phyloP scores from a whole-genome alignment of 1,139 yeast genomes.

The Candida smagusa region DNA sequence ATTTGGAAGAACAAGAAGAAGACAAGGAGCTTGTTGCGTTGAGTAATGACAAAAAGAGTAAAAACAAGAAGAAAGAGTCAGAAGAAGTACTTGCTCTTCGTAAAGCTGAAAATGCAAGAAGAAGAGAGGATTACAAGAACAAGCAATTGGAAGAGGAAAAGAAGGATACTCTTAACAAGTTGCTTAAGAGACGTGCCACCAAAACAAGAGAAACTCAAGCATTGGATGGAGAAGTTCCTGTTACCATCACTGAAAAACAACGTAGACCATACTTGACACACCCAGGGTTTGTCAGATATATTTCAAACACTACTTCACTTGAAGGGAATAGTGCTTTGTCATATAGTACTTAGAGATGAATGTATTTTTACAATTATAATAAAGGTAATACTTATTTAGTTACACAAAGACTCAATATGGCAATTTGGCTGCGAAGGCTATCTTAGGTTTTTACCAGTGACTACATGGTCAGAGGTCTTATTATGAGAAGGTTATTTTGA shows the following conservation, averaged over 20 bases:
- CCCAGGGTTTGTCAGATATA: constrained; percentile 38
- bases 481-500: too few relatives aligned
- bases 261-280: constrained; percentile 36
- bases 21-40: constrained; percentile 24
- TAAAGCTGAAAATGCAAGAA: constrained; percentile 84
- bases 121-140: constrained; percentile 81
- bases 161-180: constrained; percentile 81
- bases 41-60: constrained; percentile 21
- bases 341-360: constrained; percentile 9
- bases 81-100: constrained; percentile 82
- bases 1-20: constrained; percentile 28
- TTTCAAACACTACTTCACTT: constrained; percentile 13
- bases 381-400: too few relatives aligned
- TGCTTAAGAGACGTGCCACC: constrained; percentile 78
- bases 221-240: constrained; percentile 25
- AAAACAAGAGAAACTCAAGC: constrained; percentile 49
- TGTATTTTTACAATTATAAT: too few relatives aligned
- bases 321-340: constrained; percentile 15
- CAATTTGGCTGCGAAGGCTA: too few relatives aligned
- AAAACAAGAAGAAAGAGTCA: constrained; percentile 50
- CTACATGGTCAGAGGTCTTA: too few relatives aligned
- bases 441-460: too few relatives aligned
- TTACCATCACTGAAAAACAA: constrained; percentile 22
- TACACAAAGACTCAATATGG: too few relatives aligned
- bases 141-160: constrained; percentile 89